Conservation (phyloP, 202 grass and related monocot species). For the Alloteropsis angusta region DNA sequence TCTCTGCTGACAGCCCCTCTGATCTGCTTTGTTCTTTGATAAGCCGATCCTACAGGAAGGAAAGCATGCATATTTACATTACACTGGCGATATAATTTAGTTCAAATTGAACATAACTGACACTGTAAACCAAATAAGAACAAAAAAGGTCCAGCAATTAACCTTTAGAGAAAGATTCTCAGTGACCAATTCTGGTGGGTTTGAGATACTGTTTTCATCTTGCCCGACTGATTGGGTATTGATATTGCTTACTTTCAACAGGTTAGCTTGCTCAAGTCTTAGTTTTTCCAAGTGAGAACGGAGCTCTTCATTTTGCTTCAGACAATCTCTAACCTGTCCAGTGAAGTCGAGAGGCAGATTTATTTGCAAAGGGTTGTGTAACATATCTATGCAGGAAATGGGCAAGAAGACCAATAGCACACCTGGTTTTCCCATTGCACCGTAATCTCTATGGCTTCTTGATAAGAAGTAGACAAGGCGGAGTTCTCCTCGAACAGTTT, state of each 20-base stretch:
- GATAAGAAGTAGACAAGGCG: conserved; percentile 54
- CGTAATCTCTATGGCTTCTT: conserved; percentile 59
- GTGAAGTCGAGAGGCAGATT: conserved; percentile 16
- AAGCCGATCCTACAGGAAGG: conserved; percentile 49
- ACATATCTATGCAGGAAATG: conserved; percentile 4
- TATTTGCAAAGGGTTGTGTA: neutral
- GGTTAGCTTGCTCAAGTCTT: conserved; percentile 49
- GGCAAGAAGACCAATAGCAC: neutral
- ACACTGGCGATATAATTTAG: conserved; percentile 6
- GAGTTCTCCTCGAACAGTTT: conserved; percentile 88
- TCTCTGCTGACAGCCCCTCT: conserved; percentile 54
- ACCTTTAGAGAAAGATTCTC: conserved; percentile 77
- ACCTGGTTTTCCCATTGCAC: conserved; percentile 96
- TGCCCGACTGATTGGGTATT: conserved; percentile 37
- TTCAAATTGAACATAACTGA: conserved; percentile 4
- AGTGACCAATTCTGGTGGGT: conserved; percentile 33
- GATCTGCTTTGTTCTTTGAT: conserved; percentile 71
- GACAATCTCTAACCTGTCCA: conserved; percentile 76
- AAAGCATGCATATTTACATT: neutral
- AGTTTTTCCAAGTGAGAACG: conserved; percentile 56
- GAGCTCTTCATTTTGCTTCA: conserved; percentile 88
- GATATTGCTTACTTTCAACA: conserved; percentile 36
- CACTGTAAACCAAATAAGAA: neutral
- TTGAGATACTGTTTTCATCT: conserved; percentile 36
- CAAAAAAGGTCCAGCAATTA: conserved; percentile 1